Conservation (phyloP, 2,329 filamentous ascomycete species). For the Ascochyta viciae-villosae region DNA sequence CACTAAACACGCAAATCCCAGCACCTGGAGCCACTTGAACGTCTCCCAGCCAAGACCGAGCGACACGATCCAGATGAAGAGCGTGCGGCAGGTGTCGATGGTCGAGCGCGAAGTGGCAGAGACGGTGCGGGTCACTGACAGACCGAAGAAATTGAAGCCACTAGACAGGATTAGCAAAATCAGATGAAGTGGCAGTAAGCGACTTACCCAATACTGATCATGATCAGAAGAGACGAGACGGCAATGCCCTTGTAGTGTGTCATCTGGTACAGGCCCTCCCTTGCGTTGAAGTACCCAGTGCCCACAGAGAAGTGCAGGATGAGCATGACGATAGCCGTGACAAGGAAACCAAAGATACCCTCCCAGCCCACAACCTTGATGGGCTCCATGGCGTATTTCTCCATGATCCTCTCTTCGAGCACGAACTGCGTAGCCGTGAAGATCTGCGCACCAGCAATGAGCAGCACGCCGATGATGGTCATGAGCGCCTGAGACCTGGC, state of each 20-base stretch:
- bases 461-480: constrained; percentile 81
- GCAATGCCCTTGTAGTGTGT: constrained; percentile 73
- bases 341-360: constrained; percentile 84
- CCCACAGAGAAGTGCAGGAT: constrained; percentile 81
- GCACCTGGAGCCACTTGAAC: constrained; percentile 96
- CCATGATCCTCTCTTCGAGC: constrained; percentile 90
- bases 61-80: constrained; percentile 98
- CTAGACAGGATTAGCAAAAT: constrained; percentile 54
- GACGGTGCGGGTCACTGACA: constrained; percentile 88
- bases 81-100: constrained; percentile 94
- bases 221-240: constrained; percentile 84
- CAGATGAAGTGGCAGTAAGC: background rate
- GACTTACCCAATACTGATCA: constrained; percentile 93
- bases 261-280: constrained; percentile 84
- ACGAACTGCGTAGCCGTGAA: constrained; percentile 98
- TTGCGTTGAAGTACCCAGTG: constrained; percentile 87
- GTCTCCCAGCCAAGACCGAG: constrained; percentile 93
- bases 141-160: constrained; percentile 98
- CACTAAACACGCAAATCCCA: constrained; percentile 86
- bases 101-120: constrained; percentile 93
- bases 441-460: constrained; percentile 94
- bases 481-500: constrained; percentile 63
- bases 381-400: constrained; percentile 79
- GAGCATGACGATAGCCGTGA: constrained; percentile 81
- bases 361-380: constrained; percentile 96